Percentiles rank a stretch among this genome's conserved stretches.
Conservation (phyloP, 1,284 basidiomycete species). For the Volvariella surrecta region DNA sequence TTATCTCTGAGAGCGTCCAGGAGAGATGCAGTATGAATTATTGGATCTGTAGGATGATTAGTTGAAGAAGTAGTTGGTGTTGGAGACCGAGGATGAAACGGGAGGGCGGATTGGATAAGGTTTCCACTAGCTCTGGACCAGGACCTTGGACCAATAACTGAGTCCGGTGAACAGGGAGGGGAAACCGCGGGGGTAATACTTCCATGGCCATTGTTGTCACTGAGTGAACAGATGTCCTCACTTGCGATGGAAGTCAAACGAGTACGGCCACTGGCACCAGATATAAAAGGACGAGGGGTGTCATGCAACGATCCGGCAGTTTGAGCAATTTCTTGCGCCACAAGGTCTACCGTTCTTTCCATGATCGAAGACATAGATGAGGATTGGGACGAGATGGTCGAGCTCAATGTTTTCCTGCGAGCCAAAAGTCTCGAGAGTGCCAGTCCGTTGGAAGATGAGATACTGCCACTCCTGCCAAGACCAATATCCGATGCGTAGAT, state of each 20-base stretch:
- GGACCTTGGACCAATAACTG: too few relatives aligned
- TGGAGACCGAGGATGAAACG: background rate
- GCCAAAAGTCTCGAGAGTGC: too few relatives aligned
- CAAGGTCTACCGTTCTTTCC: conserved; percentile 12
- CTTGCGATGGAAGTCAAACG: too few relatives aligned
- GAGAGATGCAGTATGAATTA: conserved; percentile 14
- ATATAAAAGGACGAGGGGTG: background rate
- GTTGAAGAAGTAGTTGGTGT: conserved; percentile 5
- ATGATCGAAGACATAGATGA: background rate
- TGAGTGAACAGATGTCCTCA: too few relatives aligned
- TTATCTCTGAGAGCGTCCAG: conserved; percentile 26
- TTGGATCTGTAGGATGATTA: conserved; percentile 11
- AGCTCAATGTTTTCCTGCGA: too few relatives aligned
- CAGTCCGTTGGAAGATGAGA: too few relatives aligned
- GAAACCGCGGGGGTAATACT: background rate
- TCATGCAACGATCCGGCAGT: background rate
- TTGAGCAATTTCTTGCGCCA: conserved; percentile 21
- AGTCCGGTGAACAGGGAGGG: too few relatives aligned
- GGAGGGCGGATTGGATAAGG: too few relatives aligned
- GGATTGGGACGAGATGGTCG: background rate
- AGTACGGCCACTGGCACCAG: too few relatives aligned
- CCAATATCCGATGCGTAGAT: too few relatives aligned
- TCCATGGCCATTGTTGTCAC: background rate
- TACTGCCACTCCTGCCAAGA: too few relatives aligned
- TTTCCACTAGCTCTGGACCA: too few relatives aligned